A percentile compares a stretch with the other conserved stretches of the same genome.
Conservation (phyloP, 768 basidiomycete species). For the Leucocoprinus sp. region DNA sequence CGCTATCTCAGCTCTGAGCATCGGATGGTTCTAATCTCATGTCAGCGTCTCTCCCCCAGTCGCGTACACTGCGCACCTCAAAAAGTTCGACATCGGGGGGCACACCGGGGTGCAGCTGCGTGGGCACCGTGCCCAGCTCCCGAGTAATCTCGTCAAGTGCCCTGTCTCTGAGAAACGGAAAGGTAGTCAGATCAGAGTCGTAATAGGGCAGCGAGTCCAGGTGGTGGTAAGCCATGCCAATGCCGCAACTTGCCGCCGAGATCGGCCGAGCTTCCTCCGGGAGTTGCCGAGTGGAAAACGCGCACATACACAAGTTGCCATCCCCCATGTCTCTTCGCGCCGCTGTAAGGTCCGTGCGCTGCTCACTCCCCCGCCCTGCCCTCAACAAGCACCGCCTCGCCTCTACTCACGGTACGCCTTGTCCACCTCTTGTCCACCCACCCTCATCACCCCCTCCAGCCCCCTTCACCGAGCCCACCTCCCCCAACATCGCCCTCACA, state of each 20-base stretch:
- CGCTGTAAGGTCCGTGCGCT: constrained; percentile 29
- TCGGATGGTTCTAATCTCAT: constrained; percentile 47
- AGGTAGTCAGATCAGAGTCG: constrained; percentile 83
- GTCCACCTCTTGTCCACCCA: constrained; percentile 1
- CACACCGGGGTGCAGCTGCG: constrained; percentile 59
- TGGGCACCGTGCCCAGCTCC: constrained; percentile 50
- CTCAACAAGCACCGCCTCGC: constrained; percentile 34
- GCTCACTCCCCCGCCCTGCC: constrained; percentile 38
- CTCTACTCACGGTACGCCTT: constrained; percentile 9
- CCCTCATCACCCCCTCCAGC: constrained; percentile 35
- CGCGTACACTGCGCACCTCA: constrained; percentile 44
- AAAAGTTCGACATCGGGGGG: constrained; percentile 62
- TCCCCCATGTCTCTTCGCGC: no score
- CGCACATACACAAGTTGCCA: no score
- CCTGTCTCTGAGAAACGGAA: constrained; percentile 61
- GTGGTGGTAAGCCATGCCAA: constrained; percentile 34
- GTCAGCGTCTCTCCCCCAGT: not conserved
- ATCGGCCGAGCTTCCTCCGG: no score
- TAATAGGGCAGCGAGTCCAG: constrained; percentile 92
- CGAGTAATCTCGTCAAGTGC: constrained; percentile 71
- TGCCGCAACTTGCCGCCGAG: no score
- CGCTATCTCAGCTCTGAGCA: constrained; percentile 65
- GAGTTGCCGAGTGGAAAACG: no score
- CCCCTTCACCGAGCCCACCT: constrained; percentile 86
- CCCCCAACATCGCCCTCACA: constrained; percentile 75